Evolutionary conservation across 768 basidiomycete species (phyloP), one percentile per base, ranked within the genome.

Genomic region (Podaxis sp.): DNA sequence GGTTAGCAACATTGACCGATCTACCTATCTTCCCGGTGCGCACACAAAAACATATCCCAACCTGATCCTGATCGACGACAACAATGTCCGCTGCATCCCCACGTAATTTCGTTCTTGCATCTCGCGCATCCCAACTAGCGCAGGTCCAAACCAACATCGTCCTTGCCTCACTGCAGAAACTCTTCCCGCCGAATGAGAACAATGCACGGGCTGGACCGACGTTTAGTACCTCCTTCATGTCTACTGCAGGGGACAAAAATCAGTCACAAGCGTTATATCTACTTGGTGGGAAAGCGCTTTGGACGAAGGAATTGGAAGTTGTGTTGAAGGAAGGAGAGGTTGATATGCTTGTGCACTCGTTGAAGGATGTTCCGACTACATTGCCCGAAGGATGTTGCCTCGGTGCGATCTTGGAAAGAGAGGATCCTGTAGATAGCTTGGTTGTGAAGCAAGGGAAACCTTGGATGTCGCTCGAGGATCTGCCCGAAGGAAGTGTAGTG

Each of bases 241-340:
- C 79, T 3, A 89, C 88, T 22, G 94, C 86, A 77, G 70, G 96
- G 80, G 96, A 98, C 77, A 90, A 91, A 70, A 95, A 97, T 69
- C 93, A 96, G 74, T 86, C 89, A 1, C 89, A 93, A 66, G 85
- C 86, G 2, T 79, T 97, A 17, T 96, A 96, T 75, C 80, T 95
- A 8, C 77, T 97, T 15, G 94, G 94, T 41, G 94, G 93, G n/a
- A 94, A 93, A 72, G 83, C 91, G 0, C 75, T 98, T 29, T 99
- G 97, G 97, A 99, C 97, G 40, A 92, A 94, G 68, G 96, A 98
- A 68, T 86, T 99, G 58, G 97, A 99, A 72, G 90, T 91, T 19
- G 88, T 87, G 49, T 77, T 99, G 64, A 80, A 85, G 59, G 81
- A 87, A 49, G 76, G 82, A 33, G 77, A 81, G 12, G 90, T 96